A percentile compares a stretch with the other conserved stretches of the same genome.
These are phyloP conservation scores for Stephanodiscus triporus DNA, from an alignment of 108 stramenopile genomes.

Conservation along the genomic window DNA sequence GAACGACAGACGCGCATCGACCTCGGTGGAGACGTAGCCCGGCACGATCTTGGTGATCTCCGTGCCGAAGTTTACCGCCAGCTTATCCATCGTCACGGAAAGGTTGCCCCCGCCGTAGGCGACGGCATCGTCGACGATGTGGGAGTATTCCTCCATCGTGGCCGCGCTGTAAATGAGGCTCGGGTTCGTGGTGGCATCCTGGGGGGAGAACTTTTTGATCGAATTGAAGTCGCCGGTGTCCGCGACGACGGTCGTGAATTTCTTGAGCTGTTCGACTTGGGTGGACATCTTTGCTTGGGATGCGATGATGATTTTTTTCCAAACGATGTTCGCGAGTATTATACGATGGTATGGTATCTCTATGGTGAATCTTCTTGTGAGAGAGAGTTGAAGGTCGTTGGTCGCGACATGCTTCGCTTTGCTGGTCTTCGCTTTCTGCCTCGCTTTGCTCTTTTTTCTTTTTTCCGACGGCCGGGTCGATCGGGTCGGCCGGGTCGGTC, in stretches of 20 bases:
- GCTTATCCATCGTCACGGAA: constrained; percentile 86
- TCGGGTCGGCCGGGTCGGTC: no score
- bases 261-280: constrained; percentile 79
- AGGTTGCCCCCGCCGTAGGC: constrained; percentile 84
- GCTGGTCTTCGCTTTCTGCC: no score
- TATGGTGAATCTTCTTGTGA: no score
- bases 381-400: no score
- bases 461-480: no score
- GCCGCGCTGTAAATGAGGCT: constrained; percentile 96
- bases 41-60: constrained; percentile 98
- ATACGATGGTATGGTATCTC: no score
- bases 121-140: constrained; percentile 86
- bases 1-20: constrained; percentile 98
- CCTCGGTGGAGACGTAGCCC: constrained; percentile 99
- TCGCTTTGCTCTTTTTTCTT: no score
- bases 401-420: no score
- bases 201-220: constrained; percentile 88
- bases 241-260: constrained; percentile 83
- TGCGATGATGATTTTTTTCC: constrained; percentile 30
- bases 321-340: not conserved
- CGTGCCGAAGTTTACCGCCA: constrained; percentile 96
- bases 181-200: constrained; percentile 99
- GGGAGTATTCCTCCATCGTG: constrained; percentile 68
- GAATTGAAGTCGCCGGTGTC: constrained; percentile 92
- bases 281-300: constrained; percentile 37